These are phyloP conservation scores for Penstemon eatonii DNA, from an alignment of 257 asterid genomes.

Conservation along the genomic window DNA sequence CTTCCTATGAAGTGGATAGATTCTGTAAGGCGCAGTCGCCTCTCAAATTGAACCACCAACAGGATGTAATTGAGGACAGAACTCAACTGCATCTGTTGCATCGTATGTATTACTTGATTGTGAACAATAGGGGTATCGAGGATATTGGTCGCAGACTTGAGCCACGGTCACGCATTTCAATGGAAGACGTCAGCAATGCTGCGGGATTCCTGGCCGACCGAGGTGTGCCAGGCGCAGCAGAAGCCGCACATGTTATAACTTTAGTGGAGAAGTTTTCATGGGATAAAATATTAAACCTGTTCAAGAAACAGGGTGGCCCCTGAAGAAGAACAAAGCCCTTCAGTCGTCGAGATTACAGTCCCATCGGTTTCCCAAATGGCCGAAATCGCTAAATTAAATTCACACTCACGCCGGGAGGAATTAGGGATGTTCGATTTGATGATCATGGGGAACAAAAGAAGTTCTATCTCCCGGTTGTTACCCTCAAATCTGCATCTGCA, in stretches of 20 bases:
- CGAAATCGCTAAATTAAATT: conserved; percentile 14
- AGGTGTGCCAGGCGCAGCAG: neutral
- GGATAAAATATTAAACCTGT: neutral
- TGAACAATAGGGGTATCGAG: neutral
- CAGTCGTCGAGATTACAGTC: conserved; percentile 21
- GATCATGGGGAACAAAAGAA: conserved; percentile 16
- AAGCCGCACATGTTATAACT: neutral
- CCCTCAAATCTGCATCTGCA: conserved; percentile 32
- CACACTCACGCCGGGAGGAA: conserved; percentile 4
- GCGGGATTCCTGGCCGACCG: neutral
- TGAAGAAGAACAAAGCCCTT: neutral
- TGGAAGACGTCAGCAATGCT: neutral
- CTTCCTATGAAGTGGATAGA: too few species aligned
- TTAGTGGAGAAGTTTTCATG: neutral
- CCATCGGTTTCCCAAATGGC: conserved; percentile 25
- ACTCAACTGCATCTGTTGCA: conserved; percentile 24
- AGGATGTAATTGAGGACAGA: neutral
- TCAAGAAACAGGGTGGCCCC: neutral
- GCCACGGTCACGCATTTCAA: too few species aligned
- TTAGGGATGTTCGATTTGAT: conserved; percentile 34
- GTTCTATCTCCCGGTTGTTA: conserved; percentile 48
- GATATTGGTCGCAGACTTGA: too few species aligned
- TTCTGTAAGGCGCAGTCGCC: conserved; percentile 27
- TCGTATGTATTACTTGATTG: conserved; percentile 24
- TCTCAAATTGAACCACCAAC: neutral